These are phyloP conservation scores for Fusarium incarnatum DNA, from an alignment of 2,329 filamentous ascomycete species.

Conservation along the genomic window DNA sequence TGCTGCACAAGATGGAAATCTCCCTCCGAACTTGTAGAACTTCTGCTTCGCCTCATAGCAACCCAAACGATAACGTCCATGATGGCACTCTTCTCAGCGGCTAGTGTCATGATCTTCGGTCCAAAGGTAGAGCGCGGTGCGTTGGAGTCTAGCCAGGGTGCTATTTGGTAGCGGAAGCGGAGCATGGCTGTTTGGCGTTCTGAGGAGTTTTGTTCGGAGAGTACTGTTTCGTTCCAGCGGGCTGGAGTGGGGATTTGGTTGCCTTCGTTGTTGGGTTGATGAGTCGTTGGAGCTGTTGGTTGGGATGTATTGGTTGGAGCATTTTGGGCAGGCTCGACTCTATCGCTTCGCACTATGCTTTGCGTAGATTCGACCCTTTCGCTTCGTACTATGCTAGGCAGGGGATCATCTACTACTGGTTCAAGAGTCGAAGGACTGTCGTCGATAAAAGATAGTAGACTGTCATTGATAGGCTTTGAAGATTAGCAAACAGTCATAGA, in stretches of 20 bases:
- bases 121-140: conserved; percentile 20
- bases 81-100: conserved; percentile 11
- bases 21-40: neutral
- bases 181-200: conserved; percentile 34
- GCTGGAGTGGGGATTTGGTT: conserved; percentile 23
- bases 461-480: conserved; percentile 8
- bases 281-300: neutral
- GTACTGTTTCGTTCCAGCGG: conserved; percentile 26
- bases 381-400: neutral
- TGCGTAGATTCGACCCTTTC: neutral
- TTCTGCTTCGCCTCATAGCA: conserved; percentile 13
- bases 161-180: conserved; percentile 29
- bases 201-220: conserved; percentile 20
- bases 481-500: neutral
- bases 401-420: neutral
- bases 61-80: conserved; percentile 24
- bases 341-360: neutral
- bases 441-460: conserved; percentile 8
- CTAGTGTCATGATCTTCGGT: conserved; percentile 11
- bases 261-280: conserved; percentile 3
- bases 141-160: conserved; percentile 31
- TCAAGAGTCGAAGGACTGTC: conserved; percentile 9
- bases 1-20: conserved; percentile 14
- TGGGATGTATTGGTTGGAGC: neutral
- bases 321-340: neutral